These are phyloP conservation scores for Mortierella antarctica DNA, from an alignment of 192 early-diverging fungal genomes.

Conservation along the genomic window DNA sequence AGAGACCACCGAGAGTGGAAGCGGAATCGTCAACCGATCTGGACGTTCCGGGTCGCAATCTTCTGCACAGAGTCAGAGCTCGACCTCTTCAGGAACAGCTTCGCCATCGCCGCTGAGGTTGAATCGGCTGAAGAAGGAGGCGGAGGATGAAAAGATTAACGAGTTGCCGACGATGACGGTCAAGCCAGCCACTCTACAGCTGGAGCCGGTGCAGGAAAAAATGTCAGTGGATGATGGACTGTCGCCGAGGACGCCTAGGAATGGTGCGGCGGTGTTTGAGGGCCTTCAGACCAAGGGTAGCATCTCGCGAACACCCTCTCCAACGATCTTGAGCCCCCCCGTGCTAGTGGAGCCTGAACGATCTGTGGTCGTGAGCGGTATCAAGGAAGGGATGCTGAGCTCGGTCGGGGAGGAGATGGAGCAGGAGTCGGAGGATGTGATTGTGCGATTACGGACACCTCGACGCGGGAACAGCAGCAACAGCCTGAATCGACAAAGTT, in stretches of 20 bases:
- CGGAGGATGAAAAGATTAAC: not conserved
- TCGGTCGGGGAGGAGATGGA: not conserved
- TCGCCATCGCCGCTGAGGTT: not conserved
- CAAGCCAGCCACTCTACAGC: not conserved
- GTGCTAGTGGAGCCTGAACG: conserved; percentile 1
- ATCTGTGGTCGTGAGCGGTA: not conserved
- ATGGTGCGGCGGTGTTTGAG: conserved; percentile 58
- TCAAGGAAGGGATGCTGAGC: no score
- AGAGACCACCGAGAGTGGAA: not conserved
- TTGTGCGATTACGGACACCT: conserved; percentile 8
- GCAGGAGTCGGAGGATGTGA: not conserved
- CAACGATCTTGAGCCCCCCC: not conserved
- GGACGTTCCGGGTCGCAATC: conserved; percentile 22
- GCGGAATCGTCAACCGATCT: conserved; percentile 1
- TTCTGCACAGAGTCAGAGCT: not conserved
- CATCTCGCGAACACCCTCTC: not conserved
- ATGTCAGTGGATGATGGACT: not conserved
- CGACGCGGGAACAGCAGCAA: conserved; percentile 10
- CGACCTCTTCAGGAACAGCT: not conserved
- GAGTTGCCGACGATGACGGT: not conserved
- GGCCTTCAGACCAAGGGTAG: conserved; percentile 12
- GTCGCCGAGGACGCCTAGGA: conserved; percentile 9
- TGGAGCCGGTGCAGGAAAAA: not conserved
- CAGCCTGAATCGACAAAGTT: conserved; percentile 19
- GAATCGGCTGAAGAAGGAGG: not conserved